Percentiles rank a stretch among this genome's conserved stretches.
These are phyloP conservation scores for Pugionium dolabratum DNA, from an alignment of 345 rosid genomes.

Conservation along the genomic window DNA sequence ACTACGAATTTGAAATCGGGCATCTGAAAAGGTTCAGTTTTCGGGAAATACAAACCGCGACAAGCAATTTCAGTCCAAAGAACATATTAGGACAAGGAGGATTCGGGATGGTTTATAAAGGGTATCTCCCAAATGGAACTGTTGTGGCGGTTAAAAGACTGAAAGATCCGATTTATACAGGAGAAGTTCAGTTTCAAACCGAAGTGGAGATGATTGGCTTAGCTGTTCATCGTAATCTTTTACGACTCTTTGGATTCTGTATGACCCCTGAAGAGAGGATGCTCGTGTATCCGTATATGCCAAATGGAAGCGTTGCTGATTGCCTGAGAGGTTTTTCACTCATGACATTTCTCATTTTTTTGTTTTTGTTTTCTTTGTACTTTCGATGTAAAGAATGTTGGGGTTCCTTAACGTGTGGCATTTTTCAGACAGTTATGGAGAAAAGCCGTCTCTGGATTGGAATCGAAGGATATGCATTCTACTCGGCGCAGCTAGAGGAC, in stretches of 20 bases:
- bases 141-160: constrained; percentile 87
- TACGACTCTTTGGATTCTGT: constrained; percentile 88
- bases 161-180: constrained; percentile 83
- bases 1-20: constrained; percentile 81
- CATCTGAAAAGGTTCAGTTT: constrained; percentile 82
- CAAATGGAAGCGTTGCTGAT: constrained; percentile 94
- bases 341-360: constrained; percentile 8
- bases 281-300: constrained; percentile 97
- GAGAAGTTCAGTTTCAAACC: constrained; percentile 95
- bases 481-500: constrained; percentile 89
- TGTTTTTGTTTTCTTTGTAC: not conserved
- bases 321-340: constrained; percentile 68
- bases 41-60: constrained; percentile 81
- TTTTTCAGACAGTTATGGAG: constrained; percentile 45
- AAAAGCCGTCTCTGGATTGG: constrained; percentile 83
- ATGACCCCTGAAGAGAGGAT: constrained; percentile 79
- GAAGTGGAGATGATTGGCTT: constrained; percentile 98
- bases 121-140: constrained; percentile 72
- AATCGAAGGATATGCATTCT: constrained; percentile 69
- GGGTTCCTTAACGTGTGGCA: not conserved
- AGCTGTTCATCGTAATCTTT: constrained; percentile 86
- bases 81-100: constrained; percentile 95
- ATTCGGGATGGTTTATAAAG: constrained; percentile 92
- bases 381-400: not conserved
- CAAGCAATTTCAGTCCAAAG: constrained; percentile 68